Percentiles rank a stretch among this genome's conserved stretches.
Evolutionary conservation across 2,329 filamentous ascomycete species (phyloP).

Genomic region (Microsporum audouinii): DNA sequence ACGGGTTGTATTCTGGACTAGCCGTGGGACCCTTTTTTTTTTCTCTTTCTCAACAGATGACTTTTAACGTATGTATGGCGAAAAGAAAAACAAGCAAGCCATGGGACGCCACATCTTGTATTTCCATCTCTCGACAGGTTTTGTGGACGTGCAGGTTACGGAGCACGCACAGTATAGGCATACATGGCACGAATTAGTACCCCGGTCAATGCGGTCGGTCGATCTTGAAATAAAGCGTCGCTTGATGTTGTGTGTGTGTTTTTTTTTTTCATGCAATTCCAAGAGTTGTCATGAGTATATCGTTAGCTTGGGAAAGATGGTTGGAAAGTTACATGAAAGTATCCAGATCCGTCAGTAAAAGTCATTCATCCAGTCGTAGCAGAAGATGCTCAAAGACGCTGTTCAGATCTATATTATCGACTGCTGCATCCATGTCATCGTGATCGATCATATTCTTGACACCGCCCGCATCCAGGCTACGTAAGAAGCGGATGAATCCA

Average conservation of each 20-base stretch:
- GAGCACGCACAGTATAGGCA: neutral
- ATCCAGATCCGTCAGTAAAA: constrained; percentile 42
- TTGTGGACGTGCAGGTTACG: neutral
- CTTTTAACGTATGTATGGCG: neutral
- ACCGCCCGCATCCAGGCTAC: constrained; percentile 42
- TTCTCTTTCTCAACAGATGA: neutral
- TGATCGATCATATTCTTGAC: constrained; percentile 19
- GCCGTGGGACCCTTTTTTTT: neutral
- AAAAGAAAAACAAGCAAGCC: neutral
- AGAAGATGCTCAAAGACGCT: constrained; percentile 59
- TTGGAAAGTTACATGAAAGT: neutral
- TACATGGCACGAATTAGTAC: constrained; percentile 4
- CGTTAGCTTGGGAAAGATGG: neutral
- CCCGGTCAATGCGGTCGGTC: neutral
- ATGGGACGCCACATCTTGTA: neutral
- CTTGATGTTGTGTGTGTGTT: neutral
- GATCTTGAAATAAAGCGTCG: neutral
- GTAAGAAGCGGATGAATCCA: constrained; percentile 62
- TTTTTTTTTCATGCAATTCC: neutral
- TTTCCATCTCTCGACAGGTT: neutral
- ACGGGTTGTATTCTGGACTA: neutral
- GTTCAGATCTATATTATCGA: constrained; percentile 30
- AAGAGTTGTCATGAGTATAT: neutral
- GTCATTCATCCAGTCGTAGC: constrained; percentile 57
- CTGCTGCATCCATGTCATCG: constrained; percentile 18